These are phyloP conservation scores for Microbotryomycetes sp. DNA, from an alignment of 1,284 basidiomycete species.

Conservation along the genomic window DNA sequence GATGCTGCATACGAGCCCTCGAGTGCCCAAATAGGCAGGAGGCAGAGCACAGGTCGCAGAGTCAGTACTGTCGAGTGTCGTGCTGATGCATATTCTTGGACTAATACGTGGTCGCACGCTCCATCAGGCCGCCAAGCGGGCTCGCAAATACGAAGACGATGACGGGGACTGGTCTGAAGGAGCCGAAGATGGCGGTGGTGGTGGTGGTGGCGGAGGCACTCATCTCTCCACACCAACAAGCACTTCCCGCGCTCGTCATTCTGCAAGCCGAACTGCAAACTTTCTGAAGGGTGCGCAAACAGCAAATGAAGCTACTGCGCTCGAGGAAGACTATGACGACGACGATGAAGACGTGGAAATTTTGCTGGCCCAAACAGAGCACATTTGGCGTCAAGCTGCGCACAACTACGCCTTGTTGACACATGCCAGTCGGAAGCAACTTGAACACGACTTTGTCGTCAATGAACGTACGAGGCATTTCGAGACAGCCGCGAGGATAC, in stretches of 20 bases:
- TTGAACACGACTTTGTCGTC: constrained; percentile 21
- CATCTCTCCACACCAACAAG: not conserved
- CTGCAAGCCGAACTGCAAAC: not conserved
- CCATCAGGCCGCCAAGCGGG: not conserved
- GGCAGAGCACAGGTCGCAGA: not conserved
- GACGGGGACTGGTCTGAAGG: constrained; percentile 6
- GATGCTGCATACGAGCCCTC: not conserved
- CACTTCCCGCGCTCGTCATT: not conserved
- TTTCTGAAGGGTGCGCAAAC: not conserved
- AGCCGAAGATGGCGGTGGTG: not conserved
- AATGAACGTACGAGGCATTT: constrained; percentile 26
- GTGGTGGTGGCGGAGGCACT: constrained; percentile 10
- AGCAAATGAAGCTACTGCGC: constrained; percentile 1
- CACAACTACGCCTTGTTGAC: constrained; percentile 18
- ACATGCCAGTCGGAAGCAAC: constrained; percentile 13
- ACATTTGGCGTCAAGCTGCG: constrained; percentile 32
- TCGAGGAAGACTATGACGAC: too few species aligned
- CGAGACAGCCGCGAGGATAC: constrained; percentile 15
- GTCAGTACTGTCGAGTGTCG: not conserved
- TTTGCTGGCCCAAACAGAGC: constrained; percentile 20
- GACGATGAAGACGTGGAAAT: constrained; percentile 29
- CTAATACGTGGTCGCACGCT: not conserved
- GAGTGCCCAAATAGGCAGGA: not conserved
- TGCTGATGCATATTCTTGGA: not conserved
- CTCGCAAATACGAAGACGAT: constrained; percentile 12